phyloP scores from a whole-genome alignment of 306 rosid genomes.

The Acmispon strigosus region DNA sequence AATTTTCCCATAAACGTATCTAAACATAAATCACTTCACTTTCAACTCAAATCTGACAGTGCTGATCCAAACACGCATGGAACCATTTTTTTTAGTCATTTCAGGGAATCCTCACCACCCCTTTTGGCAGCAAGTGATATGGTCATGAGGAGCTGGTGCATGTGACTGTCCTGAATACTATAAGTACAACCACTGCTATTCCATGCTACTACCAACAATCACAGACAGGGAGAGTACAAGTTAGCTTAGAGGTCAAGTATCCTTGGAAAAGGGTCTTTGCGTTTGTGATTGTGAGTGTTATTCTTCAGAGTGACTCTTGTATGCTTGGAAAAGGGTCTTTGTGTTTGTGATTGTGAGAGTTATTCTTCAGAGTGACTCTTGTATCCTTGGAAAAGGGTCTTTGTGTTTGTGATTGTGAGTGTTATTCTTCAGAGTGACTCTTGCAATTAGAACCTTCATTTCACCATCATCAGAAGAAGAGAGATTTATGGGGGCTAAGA shows the following conservation, averaged over 20 bases:
- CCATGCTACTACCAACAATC: conserved; percentile 3
- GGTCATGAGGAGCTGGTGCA: not conserved
- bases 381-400: not conserved
- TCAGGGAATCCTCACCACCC: conserved; percentile 48
- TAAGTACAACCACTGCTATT: conserved; percentile 31
- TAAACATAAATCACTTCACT: too few species aligned
- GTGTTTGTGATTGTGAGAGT: not conserved
- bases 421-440: not conserved
- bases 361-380: not conserved
- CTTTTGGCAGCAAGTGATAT: not conserved
- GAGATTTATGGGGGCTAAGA: conserved; percentile 38
- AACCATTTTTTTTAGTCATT: conserved; percentile 22
- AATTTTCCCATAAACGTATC: too few species aligned
- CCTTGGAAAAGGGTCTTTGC: not conserved
- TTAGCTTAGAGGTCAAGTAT: conserved; percentile 15
- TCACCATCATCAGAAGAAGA: not conserved
- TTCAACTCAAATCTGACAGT: too few species aligned
- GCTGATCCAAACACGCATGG: not conserved
- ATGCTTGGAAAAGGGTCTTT: not conserved
- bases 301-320: not conserved
- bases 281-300: not conserved
- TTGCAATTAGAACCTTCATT: too few species aligned
- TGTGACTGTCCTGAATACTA: conserved; percentile 22
- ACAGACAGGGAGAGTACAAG: not conserved
- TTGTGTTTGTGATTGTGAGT: not conserved